Conservation (phyloP, 768 basidiomycete species). For the Panus rudis region DNA sequence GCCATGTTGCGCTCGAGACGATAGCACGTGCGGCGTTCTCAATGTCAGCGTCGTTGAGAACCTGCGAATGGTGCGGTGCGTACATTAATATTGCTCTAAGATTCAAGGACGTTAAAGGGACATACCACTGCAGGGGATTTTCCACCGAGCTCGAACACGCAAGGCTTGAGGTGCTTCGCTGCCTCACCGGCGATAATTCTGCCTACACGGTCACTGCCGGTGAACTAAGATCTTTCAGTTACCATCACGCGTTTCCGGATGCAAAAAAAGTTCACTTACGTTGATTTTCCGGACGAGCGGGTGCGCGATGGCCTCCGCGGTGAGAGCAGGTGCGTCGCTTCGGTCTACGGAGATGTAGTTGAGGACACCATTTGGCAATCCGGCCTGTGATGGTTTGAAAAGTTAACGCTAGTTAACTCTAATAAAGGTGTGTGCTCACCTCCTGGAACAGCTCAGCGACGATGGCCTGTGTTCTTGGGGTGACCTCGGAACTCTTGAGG, state of each 20-base stretch:
- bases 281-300: slow-evolving; percentile 47
- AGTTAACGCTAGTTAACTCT: not conserved
- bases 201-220: slow-evolving; percentile 49
- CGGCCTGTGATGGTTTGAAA: slow-evolving; percentile 31
- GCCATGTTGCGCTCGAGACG: slow-evolving; percentile 34
- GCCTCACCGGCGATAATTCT: slow-evolving; percentile 46
- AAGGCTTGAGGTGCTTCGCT: slow-evolving; percentile 48
- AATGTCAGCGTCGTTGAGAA: slow-evolving; percentile 47
- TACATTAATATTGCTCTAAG: not conserved
- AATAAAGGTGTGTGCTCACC: slow-evolving; percentile 9
- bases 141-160: slow-evolving; percentile 49
- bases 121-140: slow-evolving; percentile 46
- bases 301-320: slow-evolving; percentile 48
- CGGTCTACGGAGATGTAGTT: slow-evolving; percentile 45
- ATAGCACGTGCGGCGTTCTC: slow-evolving; percentile 45
- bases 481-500: slow-evolving; percentile 44
- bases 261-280: slow-evolving; percentile 22
- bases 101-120: slow-evolving; percentile 1
- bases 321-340: slow-evolving; percentile 35
- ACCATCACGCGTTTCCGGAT: not conserved
- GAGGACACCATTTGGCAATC: slow-evolving; percentile 52
- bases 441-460: slow-evolving; percentile 42
- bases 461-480: slow-evolving; percentile 40
- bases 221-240: slow-evolving; percentile 31
- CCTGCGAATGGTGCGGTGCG: slow-evolving; percentile 22